phyloP scores from a whole-genome alignment of 1,284 basidiomycete species.

The Irpex sp. region DNA sequence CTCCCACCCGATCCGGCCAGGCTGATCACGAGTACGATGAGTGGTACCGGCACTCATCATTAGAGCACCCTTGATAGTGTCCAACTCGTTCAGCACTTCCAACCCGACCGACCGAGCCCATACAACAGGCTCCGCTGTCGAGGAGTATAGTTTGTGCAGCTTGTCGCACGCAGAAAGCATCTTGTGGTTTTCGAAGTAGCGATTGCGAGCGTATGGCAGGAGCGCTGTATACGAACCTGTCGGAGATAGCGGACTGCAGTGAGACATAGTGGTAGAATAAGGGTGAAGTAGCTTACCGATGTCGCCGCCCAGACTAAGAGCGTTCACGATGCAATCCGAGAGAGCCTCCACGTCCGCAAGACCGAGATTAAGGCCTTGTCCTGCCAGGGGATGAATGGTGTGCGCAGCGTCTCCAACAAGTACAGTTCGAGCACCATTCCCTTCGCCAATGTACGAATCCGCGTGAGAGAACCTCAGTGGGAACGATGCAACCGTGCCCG shows the following conservation, averaged over 20 bases:
- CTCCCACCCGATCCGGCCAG: slow-evolving; percentile 16
- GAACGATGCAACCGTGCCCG: slow-evolving; percentile 83
- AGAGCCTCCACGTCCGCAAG: slow-evolving; percentile 80
- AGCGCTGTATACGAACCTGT: slow-evolving; percentile 77
- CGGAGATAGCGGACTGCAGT: too few relatives aligned
- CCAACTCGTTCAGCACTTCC: slow-evolving; percentile 89
- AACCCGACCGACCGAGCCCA: slow-evolving; percentile 83
- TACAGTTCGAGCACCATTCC: slow-evolving; percentile 64
- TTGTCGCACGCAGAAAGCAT: slow-evolving; percentile 84
- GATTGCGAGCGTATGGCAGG: slow-evolving; percentile 68
- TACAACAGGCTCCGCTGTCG: slow-evolving; percentile 63
- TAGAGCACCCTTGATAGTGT: slow-evolving; percentile 72
- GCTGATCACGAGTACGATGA: slow-evolving; percentile 2
- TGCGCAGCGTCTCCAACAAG: slow-evolving; percentile 97
- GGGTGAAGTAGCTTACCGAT: slow-evolving; percentile 50
- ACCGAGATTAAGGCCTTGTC: slow-evolving; percentile 94
- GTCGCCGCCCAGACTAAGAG: slow-evolving; percentile 65
- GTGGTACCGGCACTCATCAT: slow-evolving; percentile 76
- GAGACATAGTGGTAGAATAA: neutral
- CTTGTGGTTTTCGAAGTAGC: slow-evolving; percentile 84
- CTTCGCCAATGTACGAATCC: slow-evolving; percentile 80
- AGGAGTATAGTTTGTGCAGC: slow-evolving; percentile 79
- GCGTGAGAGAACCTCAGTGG: slow-evolving; percentile 87
- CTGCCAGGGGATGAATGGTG: slow-evolving; percentile 93
- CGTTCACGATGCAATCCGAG: slow-evolving; percentile 52